Evolutionary conservation across 1,284 basidiomycete species (phyloP), one percentile per base, ranked within the genome.

Genomic region (Limonomyces culmigenus): DNA sequence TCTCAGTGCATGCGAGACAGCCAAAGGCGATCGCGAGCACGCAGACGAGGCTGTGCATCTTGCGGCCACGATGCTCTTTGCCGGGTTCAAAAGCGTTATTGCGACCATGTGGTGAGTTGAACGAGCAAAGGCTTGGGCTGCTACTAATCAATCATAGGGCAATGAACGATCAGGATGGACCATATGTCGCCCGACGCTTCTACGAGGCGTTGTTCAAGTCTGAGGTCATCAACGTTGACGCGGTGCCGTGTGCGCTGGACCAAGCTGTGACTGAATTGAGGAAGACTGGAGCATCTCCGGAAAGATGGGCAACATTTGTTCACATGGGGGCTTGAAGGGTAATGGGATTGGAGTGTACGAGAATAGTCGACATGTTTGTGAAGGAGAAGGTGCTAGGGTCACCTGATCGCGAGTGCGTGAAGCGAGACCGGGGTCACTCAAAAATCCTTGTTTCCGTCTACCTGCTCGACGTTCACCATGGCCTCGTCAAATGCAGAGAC

Each of bases 401-500:
- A n/a, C n/a, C n/a, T n/a, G n/a, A n/a, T n/a, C n/a, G n/a, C n/a
- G n/a, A n/a, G n/a, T n/a, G n/a, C n/a, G n/a, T n/a, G n/a, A n/a
- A n/a, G n/a, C n/a, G n/a, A n/a, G n/a, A n/a, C n/a, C n/a, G n/a
- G n/a, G n/a, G n/a, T n/a, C n/a, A n/a, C n/a, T n/a, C n/a, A n/a
- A n/a, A n/a, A n/a, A n/a, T n/a, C n/a, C n/a, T n/a, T n/a, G n/a
- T n/a, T n/a, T n/a, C n/a, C n/a, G n/a, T 8, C 18, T 34, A 10
- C n/a, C n/a, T n/a, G n/a, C n/a, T n/a, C n/a, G n/a, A n/a, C n/a
- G n/a, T n/a, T 18, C 11, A 30, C 21, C 35, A 36, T 36, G 35
- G 23, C 35, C 14, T 36, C 50, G 1, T 49, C 50, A 4, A 38
- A 39, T 8, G 47, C 44, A 25, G 53, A 50, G 19, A 41, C 49